Conservation (phyloP, 768 basidiomycete species). For the Hygrocybe punicea region DNA sequence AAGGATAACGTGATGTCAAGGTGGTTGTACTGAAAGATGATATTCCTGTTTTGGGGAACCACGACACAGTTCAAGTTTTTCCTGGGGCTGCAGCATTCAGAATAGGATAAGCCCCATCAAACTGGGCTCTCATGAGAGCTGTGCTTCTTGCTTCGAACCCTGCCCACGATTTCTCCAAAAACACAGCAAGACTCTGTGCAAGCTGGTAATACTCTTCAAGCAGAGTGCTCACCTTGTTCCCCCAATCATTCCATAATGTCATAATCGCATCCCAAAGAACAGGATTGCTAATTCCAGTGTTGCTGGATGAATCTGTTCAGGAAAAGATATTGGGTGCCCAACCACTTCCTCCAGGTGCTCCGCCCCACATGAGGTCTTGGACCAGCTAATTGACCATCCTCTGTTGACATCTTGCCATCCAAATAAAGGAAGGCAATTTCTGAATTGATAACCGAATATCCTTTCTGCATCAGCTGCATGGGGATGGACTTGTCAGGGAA, state of each 20-base stretch:
- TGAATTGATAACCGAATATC: constrained; percentile 38
- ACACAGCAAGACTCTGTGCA: constrained; percentile 38
- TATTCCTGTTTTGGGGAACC: constrained; percentile 21
- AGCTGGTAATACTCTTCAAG: constrained; percentile 45
- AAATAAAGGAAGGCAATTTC: constrained; percentile 37
- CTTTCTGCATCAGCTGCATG: constrained; percentile 30
- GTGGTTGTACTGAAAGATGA: constrained; percentile 29
- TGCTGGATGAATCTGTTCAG: constrained; percentile 27
- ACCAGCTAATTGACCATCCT: constrained; percentile 31
- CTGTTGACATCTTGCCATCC: constrained; percentile 33
- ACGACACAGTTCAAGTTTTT: constrained; percentile 44
- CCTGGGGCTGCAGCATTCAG: constrained; percentile 41
- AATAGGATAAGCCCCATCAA: constrained; percentile 33
- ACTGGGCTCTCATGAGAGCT: constrained; percentile 34
- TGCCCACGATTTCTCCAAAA: constrained; percentile 44
- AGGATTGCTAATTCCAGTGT: constrained; percentile 26
- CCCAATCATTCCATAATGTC: constrained; percentile 45
- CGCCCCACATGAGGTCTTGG: constrained; percentile 29
- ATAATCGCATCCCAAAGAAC: constrained; percentile 35
- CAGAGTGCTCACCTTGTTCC: constrained; percentile 43
- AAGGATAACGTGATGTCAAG: no score
- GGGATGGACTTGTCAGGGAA: constrained; percentile 34
- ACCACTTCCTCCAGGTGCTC: constrained; percentile 27
- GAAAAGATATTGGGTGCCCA: constrained; percentile 40
- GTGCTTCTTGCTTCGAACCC: constrained; percentile 36